Evolutionary conservation across 352 stramenopile genomes (phyloP), one percentile per base, ranked within the genome.

Genomic region (Phytophthora palmivora): DNA sequence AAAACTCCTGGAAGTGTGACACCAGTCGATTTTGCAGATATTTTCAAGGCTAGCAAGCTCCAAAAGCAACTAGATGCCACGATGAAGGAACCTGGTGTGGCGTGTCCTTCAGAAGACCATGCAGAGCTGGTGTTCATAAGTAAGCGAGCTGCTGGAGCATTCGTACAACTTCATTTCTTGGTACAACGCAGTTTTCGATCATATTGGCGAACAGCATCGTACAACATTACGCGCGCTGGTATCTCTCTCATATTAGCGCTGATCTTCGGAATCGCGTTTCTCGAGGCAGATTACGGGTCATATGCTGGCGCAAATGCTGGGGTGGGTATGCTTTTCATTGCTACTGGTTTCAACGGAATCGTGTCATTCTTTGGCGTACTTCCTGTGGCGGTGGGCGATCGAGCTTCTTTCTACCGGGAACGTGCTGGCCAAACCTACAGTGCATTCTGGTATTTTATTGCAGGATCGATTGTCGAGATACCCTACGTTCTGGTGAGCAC

Each of bases 321-420:
- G 14, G 62, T 97, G 24, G 82, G 87, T 11, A 86, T 96, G 33
- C 86, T 97, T 34, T 97, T 96, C 67, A 74, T 92, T 6, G 76
- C 82, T 3, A 91, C 91, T 0, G 58, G 90, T 30, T 97, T 97
- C 56, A 84, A 91, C 45, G 78, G 79, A 21, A 84, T 96, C 44
- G 87, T 94, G 26, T 89, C 79, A n/a, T 88, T 97, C 38, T 79
- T 95, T 39, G 87, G 74, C 2, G 84, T 93, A 0, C 56, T 97
- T 4, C 80, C 89, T 22, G 70, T 97, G 6, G 87, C 95, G 28
- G 70, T 88, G 46, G 75, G 77, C 15, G 88, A 97, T 48, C 79
- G 94, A 28, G 85, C 83, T 37, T 84, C 91, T 41, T 98, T 91
- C 45, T 83, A 83, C 26, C 74, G 74, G 41, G 71, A 83, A 39